Conservation (phyloP, 1,284 basidiomycete genomes). For the Cryptococcus jaspeensis region DNA sequence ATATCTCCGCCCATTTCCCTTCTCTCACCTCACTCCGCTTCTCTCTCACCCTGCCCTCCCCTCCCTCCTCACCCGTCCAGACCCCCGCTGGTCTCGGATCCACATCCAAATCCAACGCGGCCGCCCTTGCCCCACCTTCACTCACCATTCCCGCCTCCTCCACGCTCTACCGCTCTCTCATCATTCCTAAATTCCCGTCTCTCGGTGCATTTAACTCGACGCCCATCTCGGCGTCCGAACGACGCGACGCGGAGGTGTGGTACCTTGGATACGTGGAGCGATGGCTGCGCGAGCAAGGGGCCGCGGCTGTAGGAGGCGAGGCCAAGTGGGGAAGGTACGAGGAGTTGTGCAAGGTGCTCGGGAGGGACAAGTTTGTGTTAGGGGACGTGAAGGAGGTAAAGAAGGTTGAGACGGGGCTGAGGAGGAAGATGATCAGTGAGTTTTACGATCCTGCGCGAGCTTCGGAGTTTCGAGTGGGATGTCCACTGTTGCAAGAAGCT, state of each 20-base stretch:
- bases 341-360: slow-evolving; percentile 26
- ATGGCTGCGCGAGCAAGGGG: not conserved
- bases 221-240: slow-evolving; percentile 65
- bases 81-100: slow-evolving; percentile 1
- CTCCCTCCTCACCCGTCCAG: not conserved
- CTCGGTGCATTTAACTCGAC: slow-evolving; percentile 69
- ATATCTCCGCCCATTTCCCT: slow-evolving; percentile 53
- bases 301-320: not conserved
- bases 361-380: slow-evolving; percentile 1
- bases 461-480: not conserved
- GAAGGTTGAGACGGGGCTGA: slow-evolving; percentile 14
- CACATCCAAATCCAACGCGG: not conserved
- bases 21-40: slow-evolving; percentile 14
- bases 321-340: slow-evolving; percentile 31
- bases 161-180: slow-evolving; percentile 56
- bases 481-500: too few species aligned
- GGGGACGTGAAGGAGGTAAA: not conserved
- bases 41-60: slow-evolving; percentile 2
- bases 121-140: not conserved
- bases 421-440: slow-evolving; percentile 42
- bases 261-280: slow-evolving; percentile 66
- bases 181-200: slow-evolving; percentile 68
- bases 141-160: slow-evolving; percentile 1
- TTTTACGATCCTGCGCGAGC: slow-evolving; percentile 3
- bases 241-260: slow-evolving; percentile 81